Evolutionary conservation across 1,139 yeast genomes (phyloP), one percentile per base, ranked within the genome.

Genomic region (Scheffersomyces lignicola): DNA sequence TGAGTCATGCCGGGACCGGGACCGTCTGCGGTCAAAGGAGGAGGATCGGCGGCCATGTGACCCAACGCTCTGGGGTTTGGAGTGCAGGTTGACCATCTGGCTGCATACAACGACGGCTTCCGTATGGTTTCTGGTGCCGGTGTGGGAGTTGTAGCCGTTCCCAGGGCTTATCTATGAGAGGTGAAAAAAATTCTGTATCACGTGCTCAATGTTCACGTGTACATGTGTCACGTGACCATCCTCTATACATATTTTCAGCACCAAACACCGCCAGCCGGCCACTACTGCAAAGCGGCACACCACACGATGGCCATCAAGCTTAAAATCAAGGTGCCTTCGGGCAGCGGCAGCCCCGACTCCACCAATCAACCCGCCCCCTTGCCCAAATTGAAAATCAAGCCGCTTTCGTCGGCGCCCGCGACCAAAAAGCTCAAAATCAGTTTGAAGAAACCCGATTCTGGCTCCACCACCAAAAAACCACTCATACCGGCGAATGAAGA

Each of bases 1-100:
- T 1, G 80, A 73, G 32, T 64, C 69, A 32, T 58, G 60, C 34
- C 74, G 61, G 2, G 65, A 51, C n/a, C 58, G 35, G n/a, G 38
- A 29, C 17, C 39, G 35, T 34, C 51, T 37, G 36, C 66, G 47
- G 34, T 56, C 62, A 31, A 61, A 42, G 10, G 66, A 60, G 28
- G 60, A 51, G 28, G 62, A 56, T 23, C 63, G 40, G 36, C 63
- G 43, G 27, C 41, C n/a, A n/a, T 21, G 5, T 3, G 29, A 14
- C 10, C 29, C 29, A 3, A 7, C 21, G n/a, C 20, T 14, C 10
- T 26, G 29, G 13, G 9, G 16, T 16, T 16, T 26, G 29, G 20
- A 14, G 11, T 15, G 11, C 18, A 26, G 20, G 11, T 16, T 16
- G 12, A 16, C 20, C 29, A 26, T 26, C 20, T 10, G 11, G 4